Evolutionary conservation across 1,284 basidiomycete species (phyloP).

Genomic region (Cutaneotrichosporon spelunceum): DNA sequence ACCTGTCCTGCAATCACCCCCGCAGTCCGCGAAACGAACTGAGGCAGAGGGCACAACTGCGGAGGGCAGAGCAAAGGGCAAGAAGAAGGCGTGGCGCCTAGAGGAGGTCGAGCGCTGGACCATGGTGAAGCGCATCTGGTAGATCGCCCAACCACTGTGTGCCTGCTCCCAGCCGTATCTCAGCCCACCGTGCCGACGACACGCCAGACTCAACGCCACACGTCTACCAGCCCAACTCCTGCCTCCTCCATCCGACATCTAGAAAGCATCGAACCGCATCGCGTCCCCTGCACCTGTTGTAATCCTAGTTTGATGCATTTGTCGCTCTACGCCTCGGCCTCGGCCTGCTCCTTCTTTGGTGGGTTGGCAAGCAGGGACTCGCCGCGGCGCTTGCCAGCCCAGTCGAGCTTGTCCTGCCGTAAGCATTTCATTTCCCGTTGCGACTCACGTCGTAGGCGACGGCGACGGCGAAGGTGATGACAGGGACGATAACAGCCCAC

Average conservation of each 20-base stretch:
- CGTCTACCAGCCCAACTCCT: background rate
- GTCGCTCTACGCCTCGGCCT: constrained; percentile 22
- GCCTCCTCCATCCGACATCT: background rate
- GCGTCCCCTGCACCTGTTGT: constrained; percentile 15
- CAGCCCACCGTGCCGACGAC: background rate
- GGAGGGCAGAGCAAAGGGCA: constrained; percentile 40
- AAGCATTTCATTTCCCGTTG: background rate
- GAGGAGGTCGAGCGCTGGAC: constrained; percentile 87
- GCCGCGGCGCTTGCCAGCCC: constrained; percentile 45
- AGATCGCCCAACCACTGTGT: background rate
- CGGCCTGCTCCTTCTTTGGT: constrained; percentile 19
- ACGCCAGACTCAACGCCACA: too few relatives aligned
- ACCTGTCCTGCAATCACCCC: background rate
- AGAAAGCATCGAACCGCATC: background rate
- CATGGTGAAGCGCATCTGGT: constrained; percentile 93
- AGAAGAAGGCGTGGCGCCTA: constrained; percentile 62
- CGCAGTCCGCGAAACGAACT: background rate
- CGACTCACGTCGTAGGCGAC: constrained; percentile 40
- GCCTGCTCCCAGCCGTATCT: background rate
- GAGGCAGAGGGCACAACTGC: constrained; percentile 57
- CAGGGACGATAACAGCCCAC: constrained; percentile 44
- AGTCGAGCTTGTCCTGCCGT: constrained; percentile 37
- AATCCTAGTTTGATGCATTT: constrained; percentile 20
- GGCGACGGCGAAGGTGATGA: constrained; percentile 32
- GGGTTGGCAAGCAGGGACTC: constrained; percentile 31